phyloP scores from a whole-genome alignment of 2,329 filamentous ascomycete species.

The Endocalyx cinctus region DNA sequence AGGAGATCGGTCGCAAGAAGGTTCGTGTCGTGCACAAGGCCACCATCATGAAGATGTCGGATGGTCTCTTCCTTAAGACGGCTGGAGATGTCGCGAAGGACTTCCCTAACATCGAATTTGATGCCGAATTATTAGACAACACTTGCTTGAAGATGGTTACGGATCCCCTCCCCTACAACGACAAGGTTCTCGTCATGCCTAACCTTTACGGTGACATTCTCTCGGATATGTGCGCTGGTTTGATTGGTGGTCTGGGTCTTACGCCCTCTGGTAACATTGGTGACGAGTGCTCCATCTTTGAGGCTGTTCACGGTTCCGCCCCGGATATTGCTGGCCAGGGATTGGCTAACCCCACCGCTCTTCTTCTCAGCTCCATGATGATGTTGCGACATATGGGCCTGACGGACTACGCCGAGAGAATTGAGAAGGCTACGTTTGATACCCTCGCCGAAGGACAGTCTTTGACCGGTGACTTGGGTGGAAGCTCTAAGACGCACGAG shows the following conservation, averaged over 20 bases:
- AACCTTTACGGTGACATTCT: slow-evolving; percentile 99
- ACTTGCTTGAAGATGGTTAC: slow-evolving; percentile 98
- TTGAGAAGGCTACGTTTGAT: slow-evolving; percentile 93
- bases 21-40: slow-evolving; percentile 99
- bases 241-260: slow-evolving; percentile 95
- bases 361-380: slow-evolving; percentile 96
- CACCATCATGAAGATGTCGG: slow-evolving; percentile 99
- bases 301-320: slow-evolving; percentile 96
- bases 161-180: slow-evolving; percentile 93
- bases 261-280: slow-evolving; percentile 98
- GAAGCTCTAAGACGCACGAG: slow-evolving; percentile 92
- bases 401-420: slow-evolving; percentile 74
- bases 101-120: slow-evolving; percentile 93
- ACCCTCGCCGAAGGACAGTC: slow-evolving; percentile 94
- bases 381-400: slow-evolving; percentile 99
- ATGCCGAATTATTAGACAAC: slow-evolving; percentile 97
- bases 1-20: slow-evolving; percentile 91
- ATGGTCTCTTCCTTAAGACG: slow-evolving; percentile 93
- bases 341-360: slow-evolving; percentile 93
- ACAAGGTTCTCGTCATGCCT: slow-evolving; percentile 97
- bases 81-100: slow-evolving; percentile 86
- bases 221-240: slow-evolving; percentile 97
- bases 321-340: slow-evolving; percentile 95
- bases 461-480: slow-evolving; percentile 92
- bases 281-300: slow-evolving; percentile 99